Evolutionary conservation across 257 asterid species (phyloP).

Genomic region (Solanum appendiculatum): DNA sequence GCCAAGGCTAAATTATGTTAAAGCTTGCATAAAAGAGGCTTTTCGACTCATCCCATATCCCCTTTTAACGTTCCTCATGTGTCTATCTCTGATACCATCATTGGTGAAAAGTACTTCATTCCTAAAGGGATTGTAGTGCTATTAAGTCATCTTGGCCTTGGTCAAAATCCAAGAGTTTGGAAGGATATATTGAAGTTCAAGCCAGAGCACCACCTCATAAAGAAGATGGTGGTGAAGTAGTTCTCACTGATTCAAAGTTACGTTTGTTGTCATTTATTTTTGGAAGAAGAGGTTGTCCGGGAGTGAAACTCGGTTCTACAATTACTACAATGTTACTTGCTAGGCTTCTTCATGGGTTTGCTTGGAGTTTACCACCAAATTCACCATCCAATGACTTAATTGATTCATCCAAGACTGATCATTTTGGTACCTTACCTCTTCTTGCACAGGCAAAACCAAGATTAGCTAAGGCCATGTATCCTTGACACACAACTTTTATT

Average conservation of each 20-base stretch:
- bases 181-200: slow-evolving; percentile 5
- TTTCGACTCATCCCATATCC: slow-evolving; percentile 11
- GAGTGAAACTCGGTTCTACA: neutral
- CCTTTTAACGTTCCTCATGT: slow-evolving; percentile 19
- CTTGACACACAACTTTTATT: neutral
- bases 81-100: neutral
- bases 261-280: neutral
- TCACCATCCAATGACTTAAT: no score
- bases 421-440: neutral
- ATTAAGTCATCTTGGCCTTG: slow-evolving; percentile 20
- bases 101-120: slow-evolving; percentile 19
- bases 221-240: neutral
- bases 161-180: slow-evolving; percentile 18
- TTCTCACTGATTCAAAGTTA: neutral
- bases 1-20: slow-evolving; percentile 10
- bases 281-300: neutral
- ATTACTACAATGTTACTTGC: neutral
- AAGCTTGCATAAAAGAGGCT: slow-evolving; percentile 24
- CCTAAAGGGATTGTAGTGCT: slow-evolving; percentile 24
- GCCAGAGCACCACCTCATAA: slow-evolving; percentile 6
- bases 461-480: neutral
- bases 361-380: neutral
- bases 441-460: neutral
- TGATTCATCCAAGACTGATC: neutral
- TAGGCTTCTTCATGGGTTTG: neutral